These are phyloP conservation scores for Epichloe bromicola DNA, from an alignment of 2,329 filamentous ascomycete genomes.

Conservation along the genomic window DNA sequence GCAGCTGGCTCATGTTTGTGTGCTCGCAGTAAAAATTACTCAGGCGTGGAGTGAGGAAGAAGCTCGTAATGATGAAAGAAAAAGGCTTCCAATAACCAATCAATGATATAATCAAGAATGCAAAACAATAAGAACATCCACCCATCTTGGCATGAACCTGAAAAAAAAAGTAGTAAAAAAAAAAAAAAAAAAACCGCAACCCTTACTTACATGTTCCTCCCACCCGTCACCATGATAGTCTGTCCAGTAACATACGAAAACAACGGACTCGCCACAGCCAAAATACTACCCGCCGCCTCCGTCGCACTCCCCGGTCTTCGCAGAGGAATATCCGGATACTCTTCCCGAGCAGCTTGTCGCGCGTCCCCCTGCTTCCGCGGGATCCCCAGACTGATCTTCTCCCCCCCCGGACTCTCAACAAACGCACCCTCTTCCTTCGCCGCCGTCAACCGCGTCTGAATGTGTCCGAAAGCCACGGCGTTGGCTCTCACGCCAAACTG, in stretches of 20 bases:
- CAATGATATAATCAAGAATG: background rate
- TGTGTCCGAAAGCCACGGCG: slow-evolving; percentile 73
- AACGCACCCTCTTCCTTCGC: slow-evolving; percentile 78
- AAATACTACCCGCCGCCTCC: slow-evolving; percentile 65
- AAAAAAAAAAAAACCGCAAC: no score
- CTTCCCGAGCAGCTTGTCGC: slow-evolving; percentile 19
- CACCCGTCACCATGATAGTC: slow-evolving; percentile 77
- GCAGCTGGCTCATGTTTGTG: no score
- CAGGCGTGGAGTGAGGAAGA: no score
- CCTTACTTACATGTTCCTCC: slow-evolving; percentile 43
- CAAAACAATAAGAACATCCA: background rate
- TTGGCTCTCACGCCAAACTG: slow-evolving; percentile 71
- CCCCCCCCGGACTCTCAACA: slow-evolving; percentile 60
- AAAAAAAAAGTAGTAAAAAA: no score
- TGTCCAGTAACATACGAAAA: slow-evolving; percentile 80
- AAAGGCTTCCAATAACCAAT: background rate
- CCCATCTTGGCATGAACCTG: background rate
- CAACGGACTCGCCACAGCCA: slow-evolving; percentile 69
- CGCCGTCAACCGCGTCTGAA: slow-evolving; percentile 66
- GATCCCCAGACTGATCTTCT: slow-evolving; percentile 63
- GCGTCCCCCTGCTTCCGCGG: slow-evolving; percentile 43
- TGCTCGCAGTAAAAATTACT: no score
- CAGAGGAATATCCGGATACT: slow-evolving; percentile 61
- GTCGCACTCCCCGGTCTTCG: slow-evolving; percentile 63
- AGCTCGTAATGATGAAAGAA: background rate